Evolutionary conservation across 2,329 filamentous ascomycete species (phyloP).

Genomic region (Claviceps monticola): DNA sequence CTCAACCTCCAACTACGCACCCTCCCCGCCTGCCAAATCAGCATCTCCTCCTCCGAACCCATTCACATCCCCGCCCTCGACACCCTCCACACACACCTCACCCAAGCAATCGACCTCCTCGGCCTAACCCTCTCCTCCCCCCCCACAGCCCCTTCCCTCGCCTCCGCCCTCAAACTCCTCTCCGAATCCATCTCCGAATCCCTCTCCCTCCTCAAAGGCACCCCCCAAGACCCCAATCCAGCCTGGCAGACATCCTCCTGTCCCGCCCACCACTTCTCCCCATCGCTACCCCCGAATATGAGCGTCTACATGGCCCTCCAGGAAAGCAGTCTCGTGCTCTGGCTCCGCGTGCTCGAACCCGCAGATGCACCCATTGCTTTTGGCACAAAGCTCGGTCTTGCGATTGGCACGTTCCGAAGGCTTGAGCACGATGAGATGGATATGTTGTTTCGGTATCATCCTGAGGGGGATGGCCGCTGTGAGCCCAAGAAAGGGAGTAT

Average conservation of each 20-base stretch:
- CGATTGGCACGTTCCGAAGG: constrained; percentile 48
- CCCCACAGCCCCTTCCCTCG: constrained; percentile 41
- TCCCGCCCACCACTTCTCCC: constrained; percentile 28
- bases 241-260: constrained; percentile 32
- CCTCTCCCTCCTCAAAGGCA: constrained; percentile 43
- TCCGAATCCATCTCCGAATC: constrained; percentile 40
- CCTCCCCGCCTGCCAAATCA: constrained; percentile 37
- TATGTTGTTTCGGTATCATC: constrained; percentile 52
- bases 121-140: constrained; percentile 53
- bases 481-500: constrained; percentile 10
- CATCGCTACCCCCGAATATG: constrained; percentile 42
- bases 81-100: constrained; percentile 61
- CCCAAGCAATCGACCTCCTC: constrained; percentile 70
- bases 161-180: constrained; percentile 41
- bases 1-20: constrained; percentile 66
- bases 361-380: constrained; percentile 47
- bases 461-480: constrained; percentile 16
- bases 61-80: constrained; percentile 57
- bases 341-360: constrained; percentile 55
- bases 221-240: constrained; percentile 21
- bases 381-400: constrained; percentile 54
- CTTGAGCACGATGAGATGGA: constrained; percentile 71
- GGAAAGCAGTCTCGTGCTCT: constrained; percentile 56
- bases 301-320: constrained; percentile 60
- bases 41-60: constrained; percentile 33